Conservation (phyloP, 2,329 filamentous ascomycete genomes). For the Alternaria arborescens region DNA sequence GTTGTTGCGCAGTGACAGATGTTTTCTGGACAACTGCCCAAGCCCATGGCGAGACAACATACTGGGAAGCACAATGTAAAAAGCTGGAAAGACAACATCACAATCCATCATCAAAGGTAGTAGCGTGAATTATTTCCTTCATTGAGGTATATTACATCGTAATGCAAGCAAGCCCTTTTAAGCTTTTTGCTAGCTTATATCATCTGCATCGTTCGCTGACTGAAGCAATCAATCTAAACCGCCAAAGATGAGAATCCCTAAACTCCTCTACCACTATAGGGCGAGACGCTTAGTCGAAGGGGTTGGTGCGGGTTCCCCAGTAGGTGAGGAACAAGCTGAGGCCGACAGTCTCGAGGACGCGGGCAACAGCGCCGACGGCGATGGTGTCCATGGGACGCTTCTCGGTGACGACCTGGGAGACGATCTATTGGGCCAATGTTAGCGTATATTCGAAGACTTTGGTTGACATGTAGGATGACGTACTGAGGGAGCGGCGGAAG, state of each 20-base stretch:
- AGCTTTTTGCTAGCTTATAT: conserved; percentile 35
- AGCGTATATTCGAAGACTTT: conserved; percentile 18
- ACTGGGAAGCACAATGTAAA: not conserved
- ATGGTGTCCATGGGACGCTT: conserved; percentile 91
- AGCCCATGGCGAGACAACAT: not conserved
- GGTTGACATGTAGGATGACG: conserved; percentile 47
- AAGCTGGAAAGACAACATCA: not conserved
- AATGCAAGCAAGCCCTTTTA: conserved; percentile 27
- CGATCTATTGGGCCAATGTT: conserved; percentile 66
- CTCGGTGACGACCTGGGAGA: conserved; percentile 87
- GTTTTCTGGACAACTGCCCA: too few relatives aligned
- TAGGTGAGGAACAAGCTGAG: conserved; percentile 92
- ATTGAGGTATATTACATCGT: conserved; percentile 42
- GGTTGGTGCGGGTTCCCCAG: conserved; percentile 96
- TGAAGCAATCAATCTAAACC: conserved; percentile 39
- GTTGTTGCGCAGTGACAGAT: too few relatives aligned
- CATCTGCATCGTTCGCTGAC: conserved; percentile 30
- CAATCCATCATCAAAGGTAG: not conserved
- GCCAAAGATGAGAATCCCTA: conserved; percentile 32
- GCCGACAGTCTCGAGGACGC: conserved; percentile 91
- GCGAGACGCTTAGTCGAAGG: conserved; percentile 73
- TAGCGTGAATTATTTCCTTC: conserved; percentile 21
- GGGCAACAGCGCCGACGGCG: conserved; percentile 82
- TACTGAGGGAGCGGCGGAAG: conserved; percentile 87
- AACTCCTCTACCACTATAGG: conserved; percentile 26